Conservation (phyloP, 2,329 filamentous ascomycete species). For the Coleophoma eucalyptorum region DNA sequence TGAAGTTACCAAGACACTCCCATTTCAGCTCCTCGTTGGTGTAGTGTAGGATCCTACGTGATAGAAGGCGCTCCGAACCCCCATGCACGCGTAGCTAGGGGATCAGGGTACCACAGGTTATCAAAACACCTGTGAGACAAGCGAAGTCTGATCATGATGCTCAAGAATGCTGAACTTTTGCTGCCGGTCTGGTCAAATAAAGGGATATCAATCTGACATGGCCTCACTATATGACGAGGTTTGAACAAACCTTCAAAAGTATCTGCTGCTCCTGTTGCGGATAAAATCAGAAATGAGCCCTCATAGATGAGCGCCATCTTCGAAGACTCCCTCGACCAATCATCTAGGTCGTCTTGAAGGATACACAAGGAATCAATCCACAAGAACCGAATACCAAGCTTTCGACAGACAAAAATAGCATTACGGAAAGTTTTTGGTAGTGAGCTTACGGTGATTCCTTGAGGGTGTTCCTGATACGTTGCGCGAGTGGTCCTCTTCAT, state of each 20-base stretch:
- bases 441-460: too few relatives aligned
- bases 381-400: neutral
- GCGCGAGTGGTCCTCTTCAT: too few relatives aligned
- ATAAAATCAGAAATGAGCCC: neutral
- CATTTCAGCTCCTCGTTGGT: too few relatives aligned
- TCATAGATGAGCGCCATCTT: conserved; percentile 3
- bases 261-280: neutral
- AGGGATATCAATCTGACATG: conserved; percentile 7
- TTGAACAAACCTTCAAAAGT: neutral
- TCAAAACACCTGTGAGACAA: conserved; percentile 3
- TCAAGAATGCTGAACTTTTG: conserved; percentile 1
- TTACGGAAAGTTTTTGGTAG: neutral
- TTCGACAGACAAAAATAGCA: neutral
- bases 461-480: too few relatives aligned
- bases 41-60: too few relatives aligned
- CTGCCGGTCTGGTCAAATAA: conserved; percentile 2
- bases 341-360: conserved; percentile 4
- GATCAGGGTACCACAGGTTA: too few relatives aligned
- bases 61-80: too few relatives aligned
- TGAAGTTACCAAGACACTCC: too few relatives aligned
- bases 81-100: too few relatives aligned
- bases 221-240: conserved; percentile 4
- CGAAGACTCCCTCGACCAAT: conserved; percentile 11
- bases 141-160: conserved; percentile 3
- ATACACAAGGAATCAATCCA: conserved; percentile 17